phyloP scores from a whole-genome alignment of 305 asterid genomes.

The Fraxinus nigra region DNA sequence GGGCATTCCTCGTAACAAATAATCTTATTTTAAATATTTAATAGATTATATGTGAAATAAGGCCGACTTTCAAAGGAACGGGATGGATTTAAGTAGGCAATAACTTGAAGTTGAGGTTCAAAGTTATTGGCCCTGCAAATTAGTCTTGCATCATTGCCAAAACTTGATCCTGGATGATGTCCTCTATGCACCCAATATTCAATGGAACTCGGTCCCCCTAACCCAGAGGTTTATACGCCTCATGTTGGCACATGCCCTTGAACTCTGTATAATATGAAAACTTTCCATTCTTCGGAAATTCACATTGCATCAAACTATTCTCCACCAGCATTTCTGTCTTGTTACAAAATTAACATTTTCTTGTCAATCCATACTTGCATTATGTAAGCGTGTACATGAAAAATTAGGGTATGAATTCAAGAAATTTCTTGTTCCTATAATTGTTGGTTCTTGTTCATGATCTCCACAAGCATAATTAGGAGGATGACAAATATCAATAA shows the following conservation, averaged over 20 bases:
- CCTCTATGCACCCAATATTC: neutral
- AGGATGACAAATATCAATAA: conserved; percentile 19
- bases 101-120: neutral
- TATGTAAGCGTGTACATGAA: neutral
- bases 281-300: neutral
- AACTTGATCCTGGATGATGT: neutral
- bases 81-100: neutral
- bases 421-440: neutral
- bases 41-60: neutral
- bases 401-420: neutral
- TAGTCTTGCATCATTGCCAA: neutral
- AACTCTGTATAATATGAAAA: neutral
- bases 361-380: neutral
- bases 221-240: neutral
- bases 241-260: neutral
- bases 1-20: neutral
- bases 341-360: neutral
- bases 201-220: neutral
- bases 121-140: neutral
- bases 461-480: neutral
- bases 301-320: neutral
- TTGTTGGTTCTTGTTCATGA: neutral
- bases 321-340: neutral
- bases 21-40: neutral
- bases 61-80: neutral